Base-by-base conservation (phyloP, 495 filamentous ascomycete species). In the Penicillium bialowiezense region DNA sequence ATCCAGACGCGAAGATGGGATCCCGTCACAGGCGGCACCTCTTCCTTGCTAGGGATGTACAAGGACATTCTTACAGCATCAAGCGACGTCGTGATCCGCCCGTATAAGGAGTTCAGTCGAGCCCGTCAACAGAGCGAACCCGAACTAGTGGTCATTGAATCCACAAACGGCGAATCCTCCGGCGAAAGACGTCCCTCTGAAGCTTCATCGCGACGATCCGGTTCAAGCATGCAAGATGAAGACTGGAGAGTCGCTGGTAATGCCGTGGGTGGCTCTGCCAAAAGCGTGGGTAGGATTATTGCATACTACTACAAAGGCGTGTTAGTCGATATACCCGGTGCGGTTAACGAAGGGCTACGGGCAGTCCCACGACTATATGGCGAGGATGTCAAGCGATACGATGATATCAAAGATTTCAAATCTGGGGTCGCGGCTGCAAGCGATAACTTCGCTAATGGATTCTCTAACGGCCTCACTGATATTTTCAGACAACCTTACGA, bases 281-380 rank as follows among this genome's bases (percentile, higher is more conserved):
- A 63, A 18, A 65, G 68, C 12, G 38, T 75, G 7, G 70, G 69
- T 1, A 60, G 67, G 21, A 51, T 71, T 19, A 41, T 63, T 10
- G 57, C 61, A 3, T 48, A 55, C 21, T 60, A 60, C 39, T 67
- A 61, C 47, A 73, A 69, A 48, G 71, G 68, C 1, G 43, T 65
- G 7, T 24, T 69, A 13, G 83, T 91, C 50, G 85, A 91, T 55
- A 72, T 93, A 17, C 77, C 80, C 4, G 68, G 91, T 1, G 87
- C 89, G 0, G 60, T 91, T 2, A 81, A 86, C 3, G 88, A 91
- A 57, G 90, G 90, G 1, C 87, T 92, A 50, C 88, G 92, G 61
- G 91, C 91, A 53, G 86, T 89, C 0, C 90, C 90, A 1, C 79
- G 87, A 1, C 72, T 95, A 1, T 89, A 90, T 55, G 87, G 88